phyloP scores from a whole-genome alignment of 192 early-diverging fungal genomes.

The Helicostylum pulchrum region DNA sequence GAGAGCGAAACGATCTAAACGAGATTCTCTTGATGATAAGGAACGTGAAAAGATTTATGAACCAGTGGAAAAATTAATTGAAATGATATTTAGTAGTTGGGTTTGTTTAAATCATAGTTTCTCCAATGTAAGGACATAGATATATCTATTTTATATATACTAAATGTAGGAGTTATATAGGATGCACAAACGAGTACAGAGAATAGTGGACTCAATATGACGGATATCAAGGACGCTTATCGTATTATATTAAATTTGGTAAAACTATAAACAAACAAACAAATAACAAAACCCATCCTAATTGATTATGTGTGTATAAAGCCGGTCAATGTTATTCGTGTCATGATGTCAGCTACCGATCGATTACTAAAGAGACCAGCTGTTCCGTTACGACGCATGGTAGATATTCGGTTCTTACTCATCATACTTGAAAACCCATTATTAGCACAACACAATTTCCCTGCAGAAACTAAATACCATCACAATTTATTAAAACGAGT shows the following conservation, averaged over 20 bases:
- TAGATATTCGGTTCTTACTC: slow-evolving; percentile 79
- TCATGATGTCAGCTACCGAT: slow-evolving; percentile 77
- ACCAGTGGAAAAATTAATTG: slow-evolving; percentile 27
- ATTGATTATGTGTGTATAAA: slow-evolving; percentile 23
- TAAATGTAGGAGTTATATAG: slow-evolving; percentile 19
- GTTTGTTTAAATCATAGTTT: slow-evolving; percentile 63
- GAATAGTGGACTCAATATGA: slow-evolving; percentile 60
- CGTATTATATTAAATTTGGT: slow-evolving; percentile 58
- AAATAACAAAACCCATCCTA: background rate
- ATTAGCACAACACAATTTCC: slow-evolving; percentile 68
- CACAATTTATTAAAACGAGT: slow-evolving; percentile 81
- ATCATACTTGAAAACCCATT: slow-evolving; percentile 81
- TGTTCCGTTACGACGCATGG: slow-evolving; percentile 30
- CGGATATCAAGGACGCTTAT: slow-evolving; percentile 63
- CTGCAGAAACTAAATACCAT: slow-evolving; percentile 77
- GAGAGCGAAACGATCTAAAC: background rate
- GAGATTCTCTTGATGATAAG: background rate
- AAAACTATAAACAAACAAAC: background rate
- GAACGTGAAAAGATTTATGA: slow-evolving; percentile 24
- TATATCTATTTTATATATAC: background rate
- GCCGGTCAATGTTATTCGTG: slow-evolving; percentile 58
- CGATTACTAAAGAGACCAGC: slow-evolving; percentile 64
- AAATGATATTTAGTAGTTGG: slow-evolving; percentile 53
- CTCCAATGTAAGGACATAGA: slow-evolving; percentile 32
- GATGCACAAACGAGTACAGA: slow-evolving; percentile 42